Evolutionary conservation across 2,329 filamentous ascomycete genomes (phyloP).

Genomic region (Colletotrichum kahawae): DNA sequence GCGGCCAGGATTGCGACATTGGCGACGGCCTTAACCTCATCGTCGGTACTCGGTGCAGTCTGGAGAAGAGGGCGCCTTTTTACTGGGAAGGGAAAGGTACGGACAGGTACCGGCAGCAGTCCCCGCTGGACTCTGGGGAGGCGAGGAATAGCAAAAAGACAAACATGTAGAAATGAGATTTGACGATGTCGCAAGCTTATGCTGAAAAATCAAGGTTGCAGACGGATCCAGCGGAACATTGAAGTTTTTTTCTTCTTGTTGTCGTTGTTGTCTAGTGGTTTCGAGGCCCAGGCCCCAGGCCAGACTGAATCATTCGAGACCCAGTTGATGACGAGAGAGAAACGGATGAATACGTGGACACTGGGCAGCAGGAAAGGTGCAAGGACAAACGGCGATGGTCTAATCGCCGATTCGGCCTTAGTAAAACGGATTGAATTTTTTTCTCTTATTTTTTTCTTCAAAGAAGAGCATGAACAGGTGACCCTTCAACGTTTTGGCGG

Average conservation of each 20-base stretch:
- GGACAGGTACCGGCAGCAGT: neutral
- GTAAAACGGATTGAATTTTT: neutral
- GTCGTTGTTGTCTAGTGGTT: neutral
- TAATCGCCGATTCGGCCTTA: neutral
- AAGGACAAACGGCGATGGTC: neutral
- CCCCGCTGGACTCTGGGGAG: neutral
- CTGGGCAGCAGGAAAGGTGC: neutral
- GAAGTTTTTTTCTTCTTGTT: neutral
- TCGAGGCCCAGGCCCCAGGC: neutral
- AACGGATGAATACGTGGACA: neutral
- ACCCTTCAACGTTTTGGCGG: neutral
- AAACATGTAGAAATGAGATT: neutral
- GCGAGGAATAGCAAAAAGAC: neutral
- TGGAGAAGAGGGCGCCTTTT: neutral
- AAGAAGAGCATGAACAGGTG: neutral
- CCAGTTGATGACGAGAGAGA: conserved; percentile 1
- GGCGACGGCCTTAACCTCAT: conserved; percentile 19
- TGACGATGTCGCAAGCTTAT: neutral
- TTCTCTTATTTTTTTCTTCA: neutral
- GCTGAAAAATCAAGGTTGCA: neutral
- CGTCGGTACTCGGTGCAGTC: conserved; percentile 11
- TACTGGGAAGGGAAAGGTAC: neutral
- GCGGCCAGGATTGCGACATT: conserved; percentile 19
- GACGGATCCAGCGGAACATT: neutral
- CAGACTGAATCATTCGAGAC: neutral